These are phyloP conservation scores for Dactylellina cionopaga DNA, from an alignment of 2,329 filamentous ascomycete species.

Conservation along the genomic window DNA sequence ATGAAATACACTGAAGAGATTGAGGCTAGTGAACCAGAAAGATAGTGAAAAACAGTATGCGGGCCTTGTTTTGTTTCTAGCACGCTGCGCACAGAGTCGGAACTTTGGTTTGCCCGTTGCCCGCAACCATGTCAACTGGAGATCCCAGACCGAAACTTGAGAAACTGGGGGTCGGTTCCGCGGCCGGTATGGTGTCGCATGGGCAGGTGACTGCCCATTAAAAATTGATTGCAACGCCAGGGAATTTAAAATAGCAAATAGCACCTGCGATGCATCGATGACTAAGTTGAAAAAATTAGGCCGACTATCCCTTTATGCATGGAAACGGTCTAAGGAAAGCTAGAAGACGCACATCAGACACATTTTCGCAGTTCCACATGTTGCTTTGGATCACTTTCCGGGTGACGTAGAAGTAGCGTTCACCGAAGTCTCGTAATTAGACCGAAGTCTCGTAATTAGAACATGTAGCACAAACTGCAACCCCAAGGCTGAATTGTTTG, in stretches of 20 bases:
- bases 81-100: conserved; percentile 38
- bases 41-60: neutral
- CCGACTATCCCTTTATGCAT: conserved; percentile 6
- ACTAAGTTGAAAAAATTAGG: conserved; percentile 17
- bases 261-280: conserved; percentile 5
- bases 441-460: too few relatives aligned
- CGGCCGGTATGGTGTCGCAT: neutral
- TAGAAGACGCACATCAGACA: conserved; percentile 29
- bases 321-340: conserved; percentile 8
- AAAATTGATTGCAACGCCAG: neutral
- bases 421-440: too few relatives aligned
- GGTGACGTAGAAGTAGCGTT: conserved; percentile 7
- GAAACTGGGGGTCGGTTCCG: conserved; percentile 8
- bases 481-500: conserved; percentile 1
- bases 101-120: conserved; percentile 41
- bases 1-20: neutral
- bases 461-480: neutral
- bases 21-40: neutral
- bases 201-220: neutral
- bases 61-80: too few relatives aligned
- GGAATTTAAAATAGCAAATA: conserved; percentile 1
- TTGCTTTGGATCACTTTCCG: neutral
- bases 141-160: neutral
- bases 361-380: conserved; percentile 1
- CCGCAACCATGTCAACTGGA: conserved; percentile 1